A percentile compares a stretch with the other conserved stretches of the same genome.
phyloP scores from a whole-genome alignment of 202 grass and related monocot species.

The Carex arenaria region DNA sequence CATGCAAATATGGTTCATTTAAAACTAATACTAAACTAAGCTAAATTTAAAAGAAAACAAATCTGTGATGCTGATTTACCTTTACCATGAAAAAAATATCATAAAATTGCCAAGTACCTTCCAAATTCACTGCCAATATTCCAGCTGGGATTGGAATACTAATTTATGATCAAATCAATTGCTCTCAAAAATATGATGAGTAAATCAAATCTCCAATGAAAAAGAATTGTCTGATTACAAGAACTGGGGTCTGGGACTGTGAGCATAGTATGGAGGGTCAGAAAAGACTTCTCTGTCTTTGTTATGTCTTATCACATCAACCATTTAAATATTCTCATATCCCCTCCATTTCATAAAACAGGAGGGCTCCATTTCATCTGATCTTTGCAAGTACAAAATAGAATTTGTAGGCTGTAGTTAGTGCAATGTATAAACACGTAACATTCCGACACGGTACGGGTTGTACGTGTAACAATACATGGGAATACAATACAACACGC shows the following conservation, averaged over 20 bases:
- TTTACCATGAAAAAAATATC: background rate
- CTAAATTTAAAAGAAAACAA: background rate
- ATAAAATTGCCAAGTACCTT: background rate
- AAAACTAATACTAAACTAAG: background rate
- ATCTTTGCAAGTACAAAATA: background rate
- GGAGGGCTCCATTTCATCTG: background rate
- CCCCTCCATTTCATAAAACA: background rate
- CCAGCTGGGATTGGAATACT: background rate
- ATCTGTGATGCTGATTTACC: background rate
- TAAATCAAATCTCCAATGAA: slow-evolving; percentile 9
- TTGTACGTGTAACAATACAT: no score
- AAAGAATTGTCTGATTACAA: slow-evolving; percentile 15
- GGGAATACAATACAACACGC: no score
- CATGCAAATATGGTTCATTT: no score
- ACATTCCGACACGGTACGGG: no score
- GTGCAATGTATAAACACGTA: no score
- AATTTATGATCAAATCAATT: background rate
- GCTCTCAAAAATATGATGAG: background rate
- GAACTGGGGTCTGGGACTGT: background rate
- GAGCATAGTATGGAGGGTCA: background rate
- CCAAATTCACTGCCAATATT: background rate
- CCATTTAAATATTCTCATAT: background rate
- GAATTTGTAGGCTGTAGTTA: no score
- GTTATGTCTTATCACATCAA: slow-evolving; percentile 19
- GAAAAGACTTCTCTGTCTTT: slow-evolving; percentile 11